Base-by-base conservation (phyloP, 306 rosid genomes). In the Quercus bicolor region DNA sequence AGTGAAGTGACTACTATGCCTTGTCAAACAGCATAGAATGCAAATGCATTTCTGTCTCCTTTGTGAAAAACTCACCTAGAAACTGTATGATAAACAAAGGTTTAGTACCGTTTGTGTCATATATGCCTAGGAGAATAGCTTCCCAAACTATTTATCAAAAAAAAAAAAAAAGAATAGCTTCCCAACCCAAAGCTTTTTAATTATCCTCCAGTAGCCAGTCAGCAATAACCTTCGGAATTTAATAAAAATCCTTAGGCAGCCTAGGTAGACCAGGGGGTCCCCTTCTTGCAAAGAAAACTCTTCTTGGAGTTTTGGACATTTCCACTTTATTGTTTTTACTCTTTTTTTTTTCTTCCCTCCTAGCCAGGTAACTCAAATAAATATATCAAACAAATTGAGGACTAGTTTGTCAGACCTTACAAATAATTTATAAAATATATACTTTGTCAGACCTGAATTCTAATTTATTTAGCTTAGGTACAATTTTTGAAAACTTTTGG, bases 11-110 rank as follows among this genome's bases (percentile, higher is more conserved):
- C 65, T 65, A 33, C 26, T 23, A 68, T 24, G 37, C 55, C 74
- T 34, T 64, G 70, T 72, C 73, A 79, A 79, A 51, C 77, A 60
- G 64, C 52, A 48, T 40, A 57, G 26, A 9, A n/a, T 57, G 64
- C 64, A 57, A 57, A 6, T 21, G 23, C 1, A 3, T 4, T 21
- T 10, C 1, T 10, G 13, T 10, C 14, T 21, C 15, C 21, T 8
- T 57, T 20, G n/a, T 57, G 28, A 20, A 31, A 20, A 20, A 7
- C 29, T 21, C 64, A 20, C 16, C 64, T 3, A 8, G 31, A 57
- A 20, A 57, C 64, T 57, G 29, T 10, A 21, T 1, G 29, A 21
- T 21, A 40, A 40, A 40, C 45, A 40, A 37, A 40, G 12, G 11
- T 40, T 1, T 40, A 40, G 45, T 8, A 8, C 12, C 7, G 45